phyloP scores from a whole-genome alignment of 148 eudicot species.

The Camellia sinensis region DNA sequence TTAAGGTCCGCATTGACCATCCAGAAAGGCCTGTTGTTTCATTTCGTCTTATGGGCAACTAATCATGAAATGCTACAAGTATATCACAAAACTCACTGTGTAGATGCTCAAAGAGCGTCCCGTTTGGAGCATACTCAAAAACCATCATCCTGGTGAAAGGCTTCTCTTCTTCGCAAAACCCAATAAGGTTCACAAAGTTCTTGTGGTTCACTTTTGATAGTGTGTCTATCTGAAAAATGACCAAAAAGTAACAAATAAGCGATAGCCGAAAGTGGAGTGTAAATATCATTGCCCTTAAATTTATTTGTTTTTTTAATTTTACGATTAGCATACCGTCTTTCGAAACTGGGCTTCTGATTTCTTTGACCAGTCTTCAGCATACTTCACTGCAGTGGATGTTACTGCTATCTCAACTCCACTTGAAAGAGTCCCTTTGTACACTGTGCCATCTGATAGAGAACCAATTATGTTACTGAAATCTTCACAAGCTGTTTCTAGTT shows the following conservation, averaged over 20 bases:
- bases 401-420: conserved; percentile 92
- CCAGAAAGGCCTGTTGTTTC: not conserved
- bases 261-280: conserved; percentile 1
- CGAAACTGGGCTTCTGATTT: conserved; percentile 59
- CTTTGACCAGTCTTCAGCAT: conserved; percentile 62
- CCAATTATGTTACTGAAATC: conserved; percentile 88
- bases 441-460: conserved; percentile 51
- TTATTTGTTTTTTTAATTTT: not conserved
- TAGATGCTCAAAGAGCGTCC: conserved; percentile 92
- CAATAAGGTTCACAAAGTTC: conserved; percentile 89
- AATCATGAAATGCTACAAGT: not conserved
- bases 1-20: not conserved
- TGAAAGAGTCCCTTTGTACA: conserved; percentile 87
- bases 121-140: conserved; percentile 96
- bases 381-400: conserved; percentile 54
- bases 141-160: conserved; percentile 98
- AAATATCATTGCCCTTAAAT: too few relatives aligned
- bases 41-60: not conserved
- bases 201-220: conserved; percentile 90
- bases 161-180: conserved; percentile 77
- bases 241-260: conserved; percentile 3
- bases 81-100: conserved; percentile 57
- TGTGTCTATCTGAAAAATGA: conserved; percentile 59
- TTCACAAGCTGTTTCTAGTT: conserved; percentile 84
- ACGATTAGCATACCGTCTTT: conserved; percentile 52